Conservation (phyloP, 1,284 basidiomycete genomes). For the Boletus sp. region DNA sequence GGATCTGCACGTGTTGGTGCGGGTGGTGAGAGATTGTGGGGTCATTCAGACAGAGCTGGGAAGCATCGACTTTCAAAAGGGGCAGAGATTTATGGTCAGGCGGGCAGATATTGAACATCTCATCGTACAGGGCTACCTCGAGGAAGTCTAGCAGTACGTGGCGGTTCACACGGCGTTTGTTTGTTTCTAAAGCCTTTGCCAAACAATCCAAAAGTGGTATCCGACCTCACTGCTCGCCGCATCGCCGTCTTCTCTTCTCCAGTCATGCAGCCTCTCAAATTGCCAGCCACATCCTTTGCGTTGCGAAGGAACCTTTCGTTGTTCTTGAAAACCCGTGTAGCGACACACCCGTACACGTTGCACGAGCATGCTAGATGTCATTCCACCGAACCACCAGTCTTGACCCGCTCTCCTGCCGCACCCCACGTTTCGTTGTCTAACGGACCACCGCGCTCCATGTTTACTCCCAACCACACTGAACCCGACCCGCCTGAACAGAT, state of each 20-base stretch:
- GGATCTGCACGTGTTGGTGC: constrained; percentile 76
- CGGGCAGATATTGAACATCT: constrained; percentile 88
- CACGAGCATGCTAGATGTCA: constrained; percentile 2
- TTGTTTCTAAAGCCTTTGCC: constrained; percentile 32
- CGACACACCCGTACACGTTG: not conserved
- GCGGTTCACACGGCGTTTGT: constrained; percentile 22
- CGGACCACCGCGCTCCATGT: constrained; percentile 31
- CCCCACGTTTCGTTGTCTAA: constrained; percentile 16
- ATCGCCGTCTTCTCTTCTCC: not conserved
- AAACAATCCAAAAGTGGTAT: constrained; percentile 24
- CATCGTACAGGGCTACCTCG: constrained; percentile 88
- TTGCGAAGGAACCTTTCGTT: not conserved
- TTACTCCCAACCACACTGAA: constrained; percentile 23
- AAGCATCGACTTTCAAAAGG: constrained; percentile 83
- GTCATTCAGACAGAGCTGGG: constrained; percentile 88
- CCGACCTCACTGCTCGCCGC: not conserved
- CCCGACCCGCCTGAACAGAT: constrained; percentile 10
- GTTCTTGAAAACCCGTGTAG: not conserved
- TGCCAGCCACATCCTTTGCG: not conserved
- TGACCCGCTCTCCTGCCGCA: constrained; percentile 1
- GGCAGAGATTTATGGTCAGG: constrained; percentile 84
- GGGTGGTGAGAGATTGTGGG: constrained; percentile 82
- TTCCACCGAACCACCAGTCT: constrained; percentile 1
- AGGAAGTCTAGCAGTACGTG: constrained; percentile 50
- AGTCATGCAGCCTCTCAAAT: constrained; percentile 16